These are phyloP conservation scores for Quercus mongolica DNA, from an alignment of 306 rosid genomes.

Conservation along the genomic window DNA sequence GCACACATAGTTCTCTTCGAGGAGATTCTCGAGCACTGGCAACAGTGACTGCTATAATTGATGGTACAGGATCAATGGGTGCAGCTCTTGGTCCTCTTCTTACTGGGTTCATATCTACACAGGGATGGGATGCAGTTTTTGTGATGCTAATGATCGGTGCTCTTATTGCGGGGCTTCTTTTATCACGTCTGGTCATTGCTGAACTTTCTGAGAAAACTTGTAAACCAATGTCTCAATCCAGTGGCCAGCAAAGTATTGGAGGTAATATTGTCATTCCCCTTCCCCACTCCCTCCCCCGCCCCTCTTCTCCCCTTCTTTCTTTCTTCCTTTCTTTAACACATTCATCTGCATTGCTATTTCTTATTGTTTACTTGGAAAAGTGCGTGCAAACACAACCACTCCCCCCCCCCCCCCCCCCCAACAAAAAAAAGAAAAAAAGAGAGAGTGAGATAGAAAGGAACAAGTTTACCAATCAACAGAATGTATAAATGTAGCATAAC, in stretches of 20 bases:
- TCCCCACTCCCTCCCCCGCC: no score
- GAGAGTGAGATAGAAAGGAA: no score
- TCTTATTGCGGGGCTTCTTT: constrained; percentile 63
- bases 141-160: constrained; percentile 63
- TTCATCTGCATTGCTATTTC: no score
- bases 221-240: constrained; percentile 29
- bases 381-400: no score
- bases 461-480: background rate
- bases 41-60: constrained; percentile 82
- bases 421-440: accelerated
- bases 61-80: constrained; percentile 84
- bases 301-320: background rate
- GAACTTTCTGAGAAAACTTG: constrained; percentile 50
- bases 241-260: constrained; percentile 29
- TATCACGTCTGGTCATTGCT: constrained; percentile 55
- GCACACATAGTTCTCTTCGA: constrained; percentile 67
- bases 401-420: no score
- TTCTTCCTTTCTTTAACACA: background rate
- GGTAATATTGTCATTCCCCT: constrained; percentile 32
- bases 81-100: constrained; percentile 90
- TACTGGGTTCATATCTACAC: constrained; percentile 68
- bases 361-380: no score
- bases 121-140: constrained; percentile 72
- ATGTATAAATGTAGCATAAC: background rate
- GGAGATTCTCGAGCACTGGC: constrained; percentile 87